A percentile compares a stretch with the other conserved stretches of the same genome.
These are phyloP conservation scores for Phyllosticta capitalensis DNA, from an alignment of 2,329 filamentous ascomycete genomes.

Conservation along the genomic window DNA sequence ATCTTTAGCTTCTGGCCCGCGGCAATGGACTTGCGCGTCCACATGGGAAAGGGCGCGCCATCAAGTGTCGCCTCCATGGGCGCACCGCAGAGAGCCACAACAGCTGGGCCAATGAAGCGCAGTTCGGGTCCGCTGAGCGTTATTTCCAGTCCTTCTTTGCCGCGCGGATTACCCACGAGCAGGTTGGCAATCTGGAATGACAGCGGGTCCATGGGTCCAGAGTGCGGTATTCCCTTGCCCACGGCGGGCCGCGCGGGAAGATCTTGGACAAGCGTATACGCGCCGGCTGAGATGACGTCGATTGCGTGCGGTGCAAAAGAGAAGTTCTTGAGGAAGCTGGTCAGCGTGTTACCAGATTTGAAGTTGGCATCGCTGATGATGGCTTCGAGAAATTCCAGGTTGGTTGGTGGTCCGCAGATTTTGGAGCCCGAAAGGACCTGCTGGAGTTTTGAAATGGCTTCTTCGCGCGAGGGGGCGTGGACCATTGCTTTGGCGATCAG, in stretches of 20 bases:
- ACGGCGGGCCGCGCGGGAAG: conserved; percentile 47
- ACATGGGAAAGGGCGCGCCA: conserved; percentile 42
- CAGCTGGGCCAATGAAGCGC: conserved; percentile 43
- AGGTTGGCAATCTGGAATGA: conserved; percentile 50
- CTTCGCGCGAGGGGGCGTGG: conserved; percentile 33
- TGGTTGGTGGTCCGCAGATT: conserved; percentile 47
- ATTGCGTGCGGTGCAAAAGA: conserved; percentile 42
- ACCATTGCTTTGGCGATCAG: conserved; percentile 51
- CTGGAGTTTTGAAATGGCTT: conserved; percentile 37
- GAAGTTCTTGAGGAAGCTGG: conserved; percentile 46
- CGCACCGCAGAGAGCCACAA: conserved; percentile 49
- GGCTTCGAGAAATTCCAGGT: conserved; percentile 45
- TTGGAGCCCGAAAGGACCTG: conserved; percentile 35
- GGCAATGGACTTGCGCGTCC: conserved; percentile 42
- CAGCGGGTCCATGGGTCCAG: conserved; percentile 54
- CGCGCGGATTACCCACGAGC: conserved; percentile 46
- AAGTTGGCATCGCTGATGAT: conserved; percentile 42
- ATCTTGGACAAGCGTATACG: conserved; percentile 51
- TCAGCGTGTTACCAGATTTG: conserved; percentile 43
- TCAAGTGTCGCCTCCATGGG: conserved; percentile 44
- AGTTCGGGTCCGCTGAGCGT: conserved; percentile 52
- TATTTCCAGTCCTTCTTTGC: conserved; percentile 49
- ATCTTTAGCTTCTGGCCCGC: conserved; percentile 46
- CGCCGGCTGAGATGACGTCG: conserved; percentile 47
- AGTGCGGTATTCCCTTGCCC: conserved; percentile 49